Conservation (phyloP, 1,284 basidiomycete genomes). For the Ustilago vetiveriae region DNA sequence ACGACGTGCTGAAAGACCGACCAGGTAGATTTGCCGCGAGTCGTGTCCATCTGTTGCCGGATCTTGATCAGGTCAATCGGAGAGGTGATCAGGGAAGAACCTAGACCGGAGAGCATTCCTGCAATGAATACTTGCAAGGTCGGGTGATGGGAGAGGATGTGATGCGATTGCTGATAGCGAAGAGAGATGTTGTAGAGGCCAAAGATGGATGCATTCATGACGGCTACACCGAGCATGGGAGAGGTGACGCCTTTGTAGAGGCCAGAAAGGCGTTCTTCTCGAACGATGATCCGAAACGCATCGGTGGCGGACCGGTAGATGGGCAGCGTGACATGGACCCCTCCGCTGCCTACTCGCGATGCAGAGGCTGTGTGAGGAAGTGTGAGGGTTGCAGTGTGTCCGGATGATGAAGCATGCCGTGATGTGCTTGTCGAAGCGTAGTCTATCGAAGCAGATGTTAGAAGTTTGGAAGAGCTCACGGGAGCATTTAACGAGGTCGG, state of each 20-base stretch:
- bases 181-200: slow-evolving; percentile 54
- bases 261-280: slow-evolving; percentile 51
- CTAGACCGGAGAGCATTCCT: slow-evolving; percentile 51
- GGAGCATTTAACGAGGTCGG: not conserved
- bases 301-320: slow-evolving; percentile 51
- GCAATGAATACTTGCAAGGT: slow-evolving; percentile 51
- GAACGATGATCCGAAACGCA: slow-evolving; percentile 56
- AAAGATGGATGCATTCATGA: slow-evolving; percentile 64
- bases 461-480: not conserved
- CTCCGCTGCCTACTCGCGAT: not conserved
- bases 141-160: not conserved
- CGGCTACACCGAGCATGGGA: slow-evolving; percentile 59
- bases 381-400: slow-evolving; percentile 12
- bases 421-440: slow-evolving; percentile 1
- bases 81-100: slow-evolving; percentile 52
- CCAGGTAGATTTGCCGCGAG: slow-evolving; percentile 12
- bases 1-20: slow-evolving; percentile 35
- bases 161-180: slow-evolving; percentile 22
- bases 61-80: slow-evolving; percentile 64
- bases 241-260: slow-evolving; percentile 62
- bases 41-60: slow-evolving; percentile 53
- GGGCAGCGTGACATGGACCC: slow-evolving; percentile 10
- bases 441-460: slow-evolving; percentile 2
- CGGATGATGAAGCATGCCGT: slow-evolving; percentile 5
- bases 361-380: not conserved